phyloP scores from a whole-genome alignment of 192 early-diverging fungal species.

The Dissophora ornata region DNA sequence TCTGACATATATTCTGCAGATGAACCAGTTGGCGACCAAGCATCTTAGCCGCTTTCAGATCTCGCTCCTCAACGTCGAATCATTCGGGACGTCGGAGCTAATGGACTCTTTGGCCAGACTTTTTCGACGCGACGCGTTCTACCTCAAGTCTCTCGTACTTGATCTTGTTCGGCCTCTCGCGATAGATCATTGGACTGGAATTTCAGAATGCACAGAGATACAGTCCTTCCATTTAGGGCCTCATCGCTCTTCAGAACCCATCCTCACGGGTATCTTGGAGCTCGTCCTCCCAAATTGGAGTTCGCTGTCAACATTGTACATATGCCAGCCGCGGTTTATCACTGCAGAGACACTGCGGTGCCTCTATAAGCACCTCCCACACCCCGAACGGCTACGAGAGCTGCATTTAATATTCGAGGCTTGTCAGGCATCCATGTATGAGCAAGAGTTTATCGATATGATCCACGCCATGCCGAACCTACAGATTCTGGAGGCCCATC shows the following conservation, averaged over 20 bases:
- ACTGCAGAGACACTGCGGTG: constrained; percentile 16
- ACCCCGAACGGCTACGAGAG: constrained; percentile 21
- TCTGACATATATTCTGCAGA: constrained; percentile 12
- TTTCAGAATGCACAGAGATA: constrained; percentile 37
- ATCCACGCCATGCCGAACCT: constrained; percentile 39
- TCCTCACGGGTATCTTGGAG: constrained; percentile 30
- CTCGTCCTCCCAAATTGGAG: constrained; percentile 27
- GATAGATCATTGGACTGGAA: constrained; percentile 4
- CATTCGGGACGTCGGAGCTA: constrained; percentile 11
- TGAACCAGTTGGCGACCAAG: constrained; percentile 10
- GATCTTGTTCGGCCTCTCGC: constrained; percentile 32
- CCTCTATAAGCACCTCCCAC: constrained; percentile 21
- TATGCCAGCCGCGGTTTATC: constrained; percentile 46
- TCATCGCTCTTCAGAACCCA: constrained; percentile 38
- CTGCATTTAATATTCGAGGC: constrained; percentile 52
- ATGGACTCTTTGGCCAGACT: constrained; percentile 23
- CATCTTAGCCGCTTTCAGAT: constrained; percentile 37
- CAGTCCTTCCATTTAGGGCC: constrained; percentile 41
- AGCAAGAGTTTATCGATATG: constrained; percentile 51
- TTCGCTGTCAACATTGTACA: constrained; percentile 20
- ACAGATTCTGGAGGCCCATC: constrained; percentile 23
- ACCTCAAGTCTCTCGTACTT: constrained; percentile 16
- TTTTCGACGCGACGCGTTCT: constrained; percentile 6
- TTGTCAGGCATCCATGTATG: constrained; percentile 38
- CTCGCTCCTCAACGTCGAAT: constrained; percentile 33